Evolutionary conservation across 2,329 filamentous ascomycete species (phyloP).

Genomic region (Simplicillium sp.): DNA sequence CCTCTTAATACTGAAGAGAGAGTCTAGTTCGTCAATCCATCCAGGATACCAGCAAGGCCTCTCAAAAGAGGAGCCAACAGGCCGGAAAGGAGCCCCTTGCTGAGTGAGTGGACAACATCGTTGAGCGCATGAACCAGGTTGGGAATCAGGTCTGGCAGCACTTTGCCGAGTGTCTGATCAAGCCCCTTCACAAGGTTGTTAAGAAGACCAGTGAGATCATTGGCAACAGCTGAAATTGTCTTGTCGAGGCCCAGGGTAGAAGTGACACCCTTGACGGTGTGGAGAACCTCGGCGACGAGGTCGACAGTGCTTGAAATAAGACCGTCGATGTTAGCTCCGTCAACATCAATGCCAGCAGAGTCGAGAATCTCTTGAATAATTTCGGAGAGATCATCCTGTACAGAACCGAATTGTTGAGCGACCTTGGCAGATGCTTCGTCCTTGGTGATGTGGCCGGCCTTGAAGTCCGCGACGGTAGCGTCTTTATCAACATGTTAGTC

Average conservation of each 20-base stretch:
- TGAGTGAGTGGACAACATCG: neutral
- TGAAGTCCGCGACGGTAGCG: neutral
- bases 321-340: neutral
- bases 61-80: too few relatives aligned
- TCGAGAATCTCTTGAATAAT: neutral
- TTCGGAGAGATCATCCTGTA: neutral
- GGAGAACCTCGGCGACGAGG: neutral
- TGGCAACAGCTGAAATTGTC: neutral
- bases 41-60: too few relatives aligned
- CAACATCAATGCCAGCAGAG: neutral
- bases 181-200: neutral
- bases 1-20: too few relatives aligned
- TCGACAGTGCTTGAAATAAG: neutral
- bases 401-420: neutral
- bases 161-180: neutral
- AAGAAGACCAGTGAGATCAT: neutral
- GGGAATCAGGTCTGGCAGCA: neutral
- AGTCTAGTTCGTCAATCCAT: too few relatives aligned
- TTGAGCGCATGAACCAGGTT: neutral
- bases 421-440: neutral
- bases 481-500: neutral
- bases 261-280: neutral
- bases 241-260: neutral
- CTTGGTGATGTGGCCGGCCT: neutral
- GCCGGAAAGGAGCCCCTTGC: neutral